A percentile compares a stretch with the other conserved stretches of the same genome.
Evolutionary conservation across 176 grass and related monocot species (phyloP).

Genomic region (Zoysia pacifica): DNA sequence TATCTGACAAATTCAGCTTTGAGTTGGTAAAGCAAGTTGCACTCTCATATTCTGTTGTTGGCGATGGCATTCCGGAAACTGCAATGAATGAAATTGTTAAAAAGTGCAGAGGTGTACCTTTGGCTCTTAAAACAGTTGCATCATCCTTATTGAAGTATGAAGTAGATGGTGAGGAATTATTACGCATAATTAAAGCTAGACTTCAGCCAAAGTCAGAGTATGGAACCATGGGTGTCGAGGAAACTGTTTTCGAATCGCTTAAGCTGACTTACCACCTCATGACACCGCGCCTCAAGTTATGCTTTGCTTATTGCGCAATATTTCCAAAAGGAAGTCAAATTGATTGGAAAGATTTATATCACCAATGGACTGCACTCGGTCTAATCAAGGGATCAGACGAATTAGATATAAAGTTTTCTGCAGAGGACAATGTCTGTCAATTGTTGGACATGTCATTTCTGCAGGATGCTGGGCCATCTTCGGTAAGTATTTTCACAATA

Average conservation of each 20-base stretch:
- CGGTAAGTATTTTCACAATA: neutral
- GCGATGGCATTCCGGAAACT: neutral
- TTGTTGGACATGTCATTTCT: slow-evolving; percentile 22
- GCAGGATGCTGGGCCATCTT: neutral
- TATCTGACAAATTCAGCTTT: neutral
- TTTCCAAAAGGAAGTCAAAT: slow-evolving; percentile 2
- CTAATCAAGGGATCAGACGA: neutral
- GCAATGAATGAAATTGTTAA: neutral
- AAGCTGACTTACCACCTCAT: slow-evolving; percentile 6
- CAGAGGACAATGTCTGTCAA: neutral
- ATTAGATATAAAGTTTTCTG: neutral
- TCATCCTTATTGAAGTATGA: neutral
- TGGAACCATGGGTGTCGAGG: neutral
- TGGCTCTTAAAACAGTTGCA: neutral
- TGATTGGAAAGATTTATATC: slow-evolving; percentile 2
- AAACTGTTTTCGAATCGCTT: neutral
- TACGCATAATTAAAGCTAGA: neutral
- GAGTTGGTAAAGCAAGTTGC: slow-evolving; percentile 16
- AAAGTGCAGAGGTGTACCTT: slow-evolving; percentile 19
- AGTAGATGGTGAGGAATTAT: neutral
- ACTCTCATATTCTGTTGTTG: neutral
- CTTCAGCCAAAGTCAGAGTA: neutral
- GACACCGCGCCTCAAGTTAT: neutral
- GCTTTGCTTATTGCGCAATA: slow-evolving; percentile 16
- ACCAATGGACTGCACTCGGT: slow-evolving; percentile 23